A percentile compares a stretch with the other conserved stretches of the same genome.
Conservation (phyloP, 805 yeast species). For the Metschnikowia noctiluminum region DNA sequence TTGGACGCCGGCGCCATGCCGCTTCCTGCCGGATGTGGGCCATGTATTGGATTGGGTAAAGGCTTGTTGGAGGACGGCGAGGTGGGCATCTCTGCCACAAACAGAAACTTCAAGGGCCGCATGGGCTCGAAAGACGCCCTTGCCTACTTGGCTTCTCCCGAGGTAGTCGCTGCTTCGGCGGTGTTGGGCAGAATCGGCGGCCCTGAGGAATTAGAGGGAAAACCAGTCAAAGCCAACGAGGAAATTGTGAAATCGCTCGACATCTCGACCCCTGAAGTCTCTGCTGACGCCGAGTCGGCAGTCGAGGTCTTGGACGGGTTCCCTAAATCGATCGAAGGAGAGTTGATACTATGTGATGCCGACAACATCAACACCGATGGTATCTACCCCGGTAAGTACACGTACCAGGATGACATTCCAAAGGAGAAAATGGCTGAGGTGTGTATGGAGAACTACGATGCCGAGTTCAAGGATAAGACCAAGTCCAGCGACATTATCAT, state of each 20-base stretch:
- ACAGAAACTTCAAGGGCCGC: conserved; percentile 97
- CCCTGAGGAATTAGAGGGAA: conserved; percentile 79
- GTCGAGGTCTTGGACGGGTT: conserved; percentile 86
- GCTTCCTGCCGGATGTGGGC: conserved; percentile 98
- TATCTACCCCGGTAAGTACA: conserved; percentile 97
- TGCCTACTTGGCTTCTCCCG: conserved; percentile 95
- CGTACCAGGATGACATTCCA: conserved; percentile 96
- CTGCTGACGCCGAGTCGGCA: conserved; percentile 28
- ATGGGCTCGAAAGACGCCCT: conserved; percentile 98
- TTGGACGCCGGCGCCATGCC: conserved; percentile 92
- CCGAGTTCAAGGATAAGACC: conserved; percentile 79
- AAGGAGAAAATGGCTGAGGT: conserved; percentile 97
- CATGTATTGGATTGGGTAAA: conserved; percentile 96
- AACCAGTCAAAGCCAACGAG: conserved; percentile 40
- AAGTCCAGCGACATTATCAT: conserved; percentile 85
- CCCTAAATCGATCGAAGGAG: conserved; percentile 88
- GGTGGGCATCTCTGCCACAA: conserved; percentile 97
- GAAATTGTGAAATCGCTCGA: conserved; percentile 46
- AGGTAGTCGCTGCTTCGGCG: conserved; percentile 97
- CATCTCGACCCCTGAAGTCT: conserved; percentile 27
- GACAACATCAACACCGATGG: conserved; percentile 98
- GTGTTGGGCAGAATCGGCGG: conserved; percentile 91
- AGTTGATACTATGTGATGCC: conserved; percentile 91
- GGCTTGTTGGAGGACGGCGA: conserved; percentile 94
- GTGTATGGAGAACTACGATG: conserved; percentile 98